phyloP scores from a whole-genome alignment of 2,329 filamentous ascomycete genomes.

The Periglandula ipomoeae region DNA sequence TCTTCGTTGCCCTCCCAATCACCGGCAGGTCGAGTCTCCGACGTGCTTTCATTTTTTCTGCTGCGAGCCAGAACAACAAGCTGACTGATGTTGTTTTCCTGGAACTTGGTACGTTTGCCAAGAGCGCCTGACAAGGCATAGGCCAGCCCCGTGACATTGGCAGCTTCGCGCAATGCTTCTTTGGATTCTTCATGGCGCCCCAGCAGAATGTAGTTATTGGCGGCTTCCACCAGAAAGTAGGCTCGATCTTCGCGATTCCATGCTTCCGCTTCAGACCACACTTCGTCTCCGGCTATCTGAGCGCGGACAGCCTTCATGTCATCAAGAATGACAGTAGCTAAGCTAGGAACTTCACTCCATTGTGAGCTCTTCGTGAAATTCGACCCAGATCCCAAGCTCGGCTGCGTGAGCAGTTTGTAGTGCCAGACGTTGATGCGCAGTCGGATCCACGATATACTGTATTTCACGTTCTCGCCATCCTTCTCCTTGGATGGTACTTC shows the following conservation, averaged over 20 bases:
- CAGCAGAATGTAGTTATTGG: conserved; percentile 75
- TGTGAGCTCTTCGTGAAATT: conserved; percentile 47
- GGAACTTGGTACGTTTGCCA: conserved; percentile 76
- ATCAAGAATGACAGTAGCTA: conserved; percentile 41
- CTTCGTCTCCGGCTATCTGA: conserved; percentile 26
- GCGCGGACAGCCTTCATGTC: conserved; percentile 32
- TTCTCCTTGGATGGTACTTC: conserved; percentile 15
- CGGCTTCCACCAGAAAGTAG: conserved; percentile 71
- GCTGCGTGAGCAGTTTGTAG: conserved; percentile 51
- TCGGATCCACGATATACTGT: conserved; percentile 48
- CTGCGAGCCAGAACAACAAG: conserved; percentile 86
- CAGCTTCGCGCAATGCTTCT: conserved; percentile 60
- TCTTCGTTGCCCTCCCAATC: conserved; percentile 14
- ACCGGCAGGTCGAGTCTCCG: conserved; percentile 5
- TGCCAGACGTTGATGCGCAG: conserved; percentile 66
- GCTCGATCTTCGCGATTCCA: conserved; percentile 46
- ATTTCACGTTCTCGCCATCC: conserved; percentile 37
- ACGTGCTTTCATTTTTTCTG: conserved; percentile 26
- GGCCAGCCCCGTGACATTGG: conserved; percentile 57
- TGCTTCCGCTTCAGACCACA: conserved; percentile 25
- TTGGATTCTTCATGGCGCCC: conserved; percentile 70
- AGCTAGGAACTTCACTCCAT: conserved; percentile 48
- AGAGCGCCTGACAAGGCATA: conserved; percentile 80
- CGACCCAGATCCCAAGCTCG: conserved; percentile 42
- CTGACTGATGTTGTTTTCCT: conserved; percentile 74